phyloP scores from a whole-genome alignment of 345 rosid species.

The Arabis alpina region DNA sequence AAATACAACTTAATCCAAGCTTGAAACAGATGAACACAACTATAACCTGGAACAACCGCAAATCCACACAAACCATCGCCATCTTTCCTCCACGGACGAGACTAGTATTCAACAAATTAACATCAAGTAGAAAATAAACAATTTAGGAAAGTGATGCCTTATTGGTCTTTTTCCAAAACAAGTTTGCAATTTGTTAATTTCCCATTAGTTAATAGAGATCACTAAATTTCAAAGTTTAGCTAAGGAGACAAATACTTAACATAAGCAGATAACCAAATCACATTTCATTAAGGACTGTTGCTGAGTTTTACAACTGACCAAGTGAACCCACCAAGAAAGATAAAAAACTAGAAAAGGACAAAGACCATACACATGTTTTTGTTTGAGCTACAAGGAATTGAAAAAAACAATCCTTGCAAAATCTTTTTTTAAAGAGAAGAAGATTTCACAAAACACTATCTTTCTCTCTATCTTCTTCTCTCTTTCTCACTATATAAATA shows the following conservation, averaged over 20 bases:
- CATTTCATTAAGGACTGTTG: constrained; percentile 43
- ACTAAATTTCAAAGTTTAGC: not conserved
- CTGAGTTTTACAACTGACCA: constrained; percentile 47
- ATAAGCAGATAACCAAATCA: constrained; percentile 28
- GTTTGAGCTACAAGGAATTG: constrained; percentile 44
- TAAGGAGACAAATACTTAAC: not conserved
- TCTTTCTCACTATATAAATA: constrained; percentile 25
- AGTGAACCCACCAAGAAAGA: constrained; percentile 33
- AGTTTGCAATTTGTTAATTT: not conserved
- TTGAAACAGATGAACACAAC: too few relatives aligned
- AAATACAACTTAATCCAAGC: too few relatives aligned
- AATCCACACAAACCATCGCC: too few relatives aligned
- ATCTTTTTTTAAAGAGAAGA: constrained; percentile 33
- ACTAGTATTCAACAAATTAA: not conserved
- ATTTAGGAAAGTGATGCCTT: not conserved
- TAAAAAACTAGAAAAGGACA: constrained; percentile 25
- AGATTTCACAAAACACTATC: constrained; percentile 46
- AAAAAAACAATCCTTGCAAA: constrained; percentile 47
- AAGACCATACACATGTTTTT: constrained; percentile 31
- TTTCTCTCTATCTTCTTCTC: constrained; percentile 17
- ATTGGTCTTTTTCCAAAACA: not conserved
- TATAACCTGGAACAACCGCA: too few relatives aligned
- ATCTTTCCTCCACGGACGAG: too few relatives aligned
- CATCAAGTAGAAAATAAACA: too few relatives aligned
- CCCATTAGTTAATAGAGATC: not conserved